Evolutionary conservation across 108 stramenopile genomes (phyloP).

Genomic region (Nitzschia sp.): DNA sequence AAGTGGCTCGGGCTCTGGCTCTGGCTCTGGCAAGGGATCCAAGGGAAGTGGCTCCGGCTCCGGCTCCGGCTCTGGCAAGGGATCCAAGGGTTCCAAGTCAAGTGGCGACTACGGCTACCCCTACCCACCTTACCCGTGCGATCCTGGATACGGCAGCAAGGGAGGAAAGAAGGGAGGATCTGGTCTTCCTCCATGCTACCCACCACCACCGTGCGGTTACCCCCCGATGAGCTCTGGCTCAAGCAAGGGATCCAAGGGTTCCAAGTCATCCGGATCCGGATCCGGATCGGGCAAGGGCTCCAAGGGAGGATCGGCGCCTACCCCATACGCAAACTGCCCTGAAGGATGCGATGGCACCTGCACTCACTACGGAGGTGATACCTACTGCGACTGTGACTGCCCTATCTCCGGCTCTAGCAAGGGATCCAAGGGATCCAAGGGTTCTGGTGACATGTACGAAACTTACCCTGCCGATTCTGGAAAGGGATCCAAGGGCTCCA

Average conservation of each 20-base stretch:
- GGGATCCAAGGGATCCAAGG: constrained; percentile 3
- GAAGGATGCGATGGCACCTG: background rate
- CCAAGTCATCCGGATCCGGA: background rate
- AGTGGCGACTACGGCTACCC: background rate
- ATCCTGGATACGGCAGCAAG: background rate
- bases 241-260: background rate
- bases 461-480: too few species aligned
- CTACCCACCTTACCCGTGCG: too few species aligned
- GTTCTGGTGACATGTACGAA: too few species aligned
- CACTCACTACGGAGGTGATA: background rate
- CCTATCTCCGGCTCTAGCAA: background rate
- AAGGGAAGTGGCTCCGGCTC: background rate
- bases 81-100: background rate
- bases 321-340: background rate
- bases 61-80: background rate
- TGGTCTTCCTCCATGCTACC: background rate
- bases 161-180: background rate
- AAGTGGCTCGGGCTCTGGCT: background rate
- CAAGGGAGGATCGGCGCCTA: background rate
- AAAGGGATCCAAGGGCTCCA: background rate
- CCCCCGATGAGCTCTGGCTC: too few species aligned
- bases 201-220: too few species aligned
- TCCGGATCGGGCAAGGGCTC: constrained; percentile 1
- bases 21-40: constrained; percentile 5
- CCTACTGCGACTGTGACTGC: background rate